These are phyloP conservation scores for Nicotiana obtusifolia DNA, from an alignment of 257 asterid genomes.

Conservation along the genomic window DNA sequence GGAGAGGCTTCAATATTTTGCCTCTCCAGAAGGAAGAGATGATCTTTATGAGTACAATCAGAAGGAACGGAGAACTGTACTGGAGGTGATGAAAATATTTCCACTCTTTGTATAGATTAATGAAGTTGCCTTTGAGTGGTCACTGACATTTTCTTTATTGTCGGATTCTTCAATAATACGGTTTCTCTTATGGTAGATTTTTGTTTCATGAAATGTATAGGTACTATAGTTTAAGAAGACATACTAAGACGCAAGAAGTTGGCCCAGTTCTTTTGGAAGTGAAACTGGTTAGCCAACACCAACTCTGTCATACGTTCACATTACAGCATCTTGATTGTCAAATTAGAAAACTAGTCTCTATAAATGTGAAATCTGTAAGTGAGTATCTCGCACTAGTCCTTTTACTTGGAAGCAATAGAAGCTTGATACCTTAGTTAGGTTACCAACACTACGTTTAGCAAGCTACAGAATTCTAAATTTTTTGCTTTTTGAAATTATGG, in stretches of 20 bases:
- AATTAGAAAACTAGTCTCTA: not conserved
- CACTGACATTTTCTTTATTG: not conserved
- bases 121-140: not conserved
- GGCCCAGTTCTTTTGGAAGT: slow-evolving; percentile 10
- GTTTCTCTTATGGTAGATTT: slow-evolving; percentile 6
- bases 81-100: slow-evolving; percentile 53
- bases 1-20: slow-evolving; percentile 86
- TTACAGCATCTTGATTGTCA: slow-evolving; percentile 2
- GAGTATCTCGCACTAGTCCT: not conserved
- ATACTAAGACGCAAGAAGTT: slow-evolving; percentile 9
- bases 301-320: not conserved
- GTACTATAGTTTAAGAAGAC: slow-evolving; percentile 11
- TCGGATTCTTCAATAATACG: not conserved
- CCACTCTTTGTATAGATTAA: not conserved
- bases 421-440: not conserved
- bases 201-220: slow-evolving; percentile 10
- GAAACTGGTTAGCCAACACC: slow-evolving; percentile 1
- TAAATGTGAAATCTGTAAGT: not conserved
- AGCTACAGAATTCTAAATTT: not conserved
- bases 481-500: not conserved
- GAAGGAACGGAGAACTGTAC: slow-evolving; percentile 86
- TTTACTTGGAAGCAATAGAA: not conserved
- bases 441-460: not conserved
- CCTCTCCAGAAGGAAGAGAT: slow-evolving; percentile 96
- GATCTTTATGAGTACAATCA: slow-evolving; percentile 92